Conservation (phyloP, 306 rosid species). For the Dalbergia oliveri region DNA sequence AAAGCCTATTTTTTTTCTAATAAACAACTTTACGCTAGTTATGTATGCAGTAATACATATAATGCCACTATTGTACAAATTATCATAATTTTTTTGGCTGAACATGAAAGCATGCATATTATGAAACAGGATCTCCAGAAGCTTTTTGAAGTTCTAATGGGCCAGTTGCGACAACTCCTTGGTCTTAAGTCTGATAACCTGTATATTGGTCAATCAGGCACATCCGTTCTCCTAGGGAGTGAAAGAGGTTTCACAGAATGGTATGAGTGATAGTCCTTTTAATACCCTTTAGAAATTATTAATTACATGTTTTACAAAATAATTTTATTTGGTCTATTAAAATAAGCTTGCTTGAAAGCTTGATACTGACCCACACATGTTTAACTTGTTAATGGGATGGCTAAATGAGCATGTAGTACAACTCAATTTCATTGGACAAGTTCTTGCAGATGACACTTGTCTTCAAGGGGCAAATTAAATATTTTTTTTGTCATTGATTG, state of each 20-base stretch:
- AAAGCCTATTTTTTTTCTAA: not conserved
- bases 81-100: slow-evolving; percentile 42
- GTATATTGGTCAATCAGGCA: slow-evolving; percentile 74
- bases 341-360: slow-evolving; percentile 30
- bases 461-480: slow-evolving; percentile 22
- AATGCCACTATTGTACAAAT: slow-evolving; percentile 17
- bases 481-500: not conserved
- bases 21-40: slow-evolving; percentile 7
- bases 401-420: slow-evolving; percentile 27
- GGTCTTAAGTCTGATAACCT: slow-evolving; percentile 78
- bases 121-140: slow-evolving; percentile 81
- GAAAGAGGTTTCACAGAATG: slow-evolving; percentile 90
- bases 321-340: slow-evolving; percentile 4
- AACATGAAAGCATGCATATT: slow-evolving; percentile 50
- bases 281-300: not conserved
- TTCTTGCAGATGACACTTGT: slow-evolving; percentile 3
- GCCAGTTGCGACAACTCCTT: slow-evolving; percentile 94
- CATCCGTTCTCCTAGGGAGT: slow-evolving; percentile 76
- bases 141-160: slow-evolving; percentile 83
- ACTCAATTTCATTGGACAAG: not conserved
- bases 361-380: slow-evolving; percentile 5
- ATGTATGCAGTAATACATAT: not conserved
- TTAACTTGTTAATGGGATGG: slow-evolving; percentile 17
- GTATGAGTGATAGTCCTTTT: slow-evolving; percentile 55
- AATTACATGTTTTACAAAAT: not conserved